These are phyloP conservation scores for Takashimella tepidaria DNA, from an alignment of 1,284 basidiomycete species.

Conservation along the genomic window DNA sequence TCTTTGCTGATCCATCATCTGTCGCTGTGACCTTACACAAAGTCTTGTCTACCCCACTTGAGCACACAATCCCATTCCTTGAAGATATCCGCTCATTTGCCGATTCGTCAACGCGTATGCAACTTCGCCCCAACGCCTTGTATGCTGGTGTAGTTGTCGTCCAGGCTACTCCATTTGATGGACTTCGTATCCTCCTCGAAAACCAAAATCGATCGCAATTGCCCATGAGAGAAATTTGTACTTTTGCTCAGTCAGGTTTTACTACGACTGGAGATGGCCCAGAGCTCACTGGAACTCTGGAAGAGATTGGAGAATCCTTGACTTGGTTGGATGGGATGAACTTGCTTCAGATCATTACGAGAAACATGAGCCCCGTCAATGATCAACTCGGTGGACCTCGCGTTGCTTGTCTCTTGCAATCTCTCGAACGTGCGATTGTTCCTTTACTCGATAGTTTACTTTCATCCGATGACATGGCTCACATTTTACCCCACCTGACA, in stretches of 20 bases:
- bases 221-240: slow-evolving; percentile 46
- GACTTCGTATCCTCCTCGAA: slow-evolving; percentile 47
- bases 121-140: slow-evolving; percentile 42
- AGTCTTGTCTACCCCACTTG: slow-evolving; percentile 46
- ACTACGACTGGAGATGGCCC: slow-evolving; percentile 11
- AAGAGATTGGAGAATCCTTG: slow-evolving; percentile 46
- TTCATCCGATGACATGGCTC: slow-evolving; percentile 39
- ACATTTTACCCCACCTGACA: slow-evolving; percentile 41
- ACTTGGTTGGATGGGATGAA: slow-evolving; percentile 43
- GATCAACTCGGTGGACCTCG: slow-evolving; percentile 23
- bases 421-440: slow-evolving; percentile 40
- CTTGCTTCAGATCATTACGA: slow-evolving; percentile 41
- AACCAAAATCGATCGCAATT: slow-evolving; percentile 45
- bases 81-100: slow-evolving; percentile 44
- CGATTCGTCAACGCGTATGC: slow-evolving; percentile 36
- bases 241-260: slow-evolving; percentile 18
- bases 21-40: slow-evolving; percentile 45
- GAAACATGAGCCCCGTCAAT: slow-evolving; percentile 29
- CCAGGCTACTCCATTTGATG: slow-evolving; percentile 50
- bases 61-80: slow-evolving; percentile 46
- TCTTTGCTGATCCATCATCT: slow-evolving; percentile 47
- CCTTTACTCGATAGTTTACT: slow-evolving; percentile 45
- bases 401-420: slow-evolving; percentile 26
- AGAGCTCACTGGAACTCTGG: slow-evolving; percentile 34
- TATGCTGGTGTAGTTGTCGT: slow-evolving; percentile 48